phyloP scores from a whole-genome alignment of 345 rosid species.

The Odontarrhena argentea region DNA sequence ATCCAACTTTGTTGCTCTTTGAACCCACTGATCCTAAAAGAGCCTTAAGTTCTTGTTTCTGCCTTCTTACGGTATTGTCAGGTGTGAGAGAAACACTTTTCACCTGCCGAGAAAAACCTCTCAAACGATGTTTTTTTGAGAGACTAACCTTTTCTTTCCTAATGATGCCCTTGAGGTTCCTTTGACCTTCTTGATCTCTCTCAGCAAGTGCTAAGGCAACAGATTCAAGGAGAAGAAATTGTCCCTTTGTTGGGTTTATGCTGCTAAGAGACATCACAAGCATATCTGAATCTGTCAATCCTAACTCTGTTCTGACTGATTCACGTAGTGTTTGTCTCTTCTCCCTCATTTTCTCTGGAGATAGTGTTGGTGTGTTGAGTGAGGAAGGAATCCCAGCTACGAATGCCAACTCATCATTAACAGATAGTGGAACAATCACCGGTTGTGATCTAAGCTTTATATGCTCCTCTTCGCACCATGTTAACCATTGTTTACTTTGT shows the following conservation, averaged over 20 bases:
- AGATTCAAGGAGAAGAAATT: slow-evolving; percentile 84
- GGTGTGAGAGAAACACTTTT: slow-evolving; percentile 27
- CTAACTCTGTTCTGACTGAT: slow-evolving; percentile 75
- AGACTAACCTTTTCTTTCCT: slow-evolving; percentile 39
- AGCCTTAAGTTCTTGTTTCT: slow-evolving; percentile 57
- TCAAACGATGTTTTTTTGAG: slow-evolving; percentile 54
- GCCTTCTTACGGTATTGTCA: slow-evolving; percentile 28
- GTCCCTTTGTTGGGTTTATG: slow-evolving; percentile 89
- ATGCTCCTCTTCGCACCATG: slow-evolving; percentile 84
- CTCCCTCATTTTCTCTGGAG: slow-evolving; percentile 69
- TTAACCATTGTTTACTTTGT: slow-evolving; percentile 81
- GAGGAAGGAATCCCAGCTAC: slow-evolving; percentile 87
- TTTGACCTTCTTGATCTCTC: slow-evolving; percentile 35
- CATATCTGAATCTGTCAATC: slow-evolving; percentile 69
- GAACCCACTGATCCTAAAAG: slow-evolving; percentile 97
- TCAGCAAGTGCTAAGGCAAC: slow-evolving; percentile 46
- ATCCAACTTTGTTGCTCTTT: slow-evolving; percentile 87
- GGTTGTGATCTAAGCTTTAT: slow-evolving; percentile 84
- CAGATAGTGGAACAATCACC: slow-evolving; percentile 75
- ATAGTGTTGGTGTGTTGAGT: slow-evolving; percentile 68
- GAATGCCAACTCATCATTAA: slow-evolving; percentile 89
- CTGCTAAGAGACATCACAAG: slow-evolving; percentile 92
- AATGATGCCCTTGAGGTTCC: slow-evolving; percentile 30
- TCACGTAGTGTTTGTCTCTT: slow-evolving; percentile 61
- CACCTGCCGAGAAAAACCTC: slow-evolving; percentile 58